Evolutionary conservation across 106 monocot species (phyloP).

Genomic region (Allium fistulosum): DNA sequence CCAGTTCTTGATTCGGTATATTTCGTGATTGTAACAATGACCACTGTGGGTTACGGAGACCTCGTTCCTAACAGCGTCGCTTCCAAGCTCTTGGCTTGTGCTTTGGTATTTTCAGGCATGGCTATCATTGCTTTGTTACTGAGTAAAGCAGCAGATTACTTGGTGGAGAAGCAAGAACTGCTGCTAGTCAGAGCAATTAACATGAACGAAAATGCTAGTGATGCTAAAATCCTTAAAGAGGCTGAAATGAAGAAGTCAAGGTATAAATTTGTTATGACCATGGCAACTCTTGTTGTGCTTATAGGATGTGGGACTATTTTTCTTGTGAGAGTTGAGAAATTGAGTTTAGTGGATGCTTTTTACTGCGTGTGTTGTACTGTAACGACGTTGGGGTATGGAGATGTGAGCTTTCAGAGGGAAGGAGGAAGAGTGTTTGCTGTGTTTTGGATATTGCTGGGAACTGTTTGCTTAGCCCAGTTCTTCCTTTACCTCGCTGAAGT

Average conservation of each 20-base stretch:
- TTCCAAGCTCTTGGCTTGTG: slow-evolving; percentile 76
- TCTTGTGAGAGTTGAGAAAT: slow-evolving; percentile 52
- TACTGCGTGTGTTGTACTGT: slow-evolving; percentile 93
- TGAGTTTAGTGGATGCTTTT: slow-evolving; percentile 71
- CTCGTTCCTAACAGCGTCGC: slow-evolving; percentile 52
- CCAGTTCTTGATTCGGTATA: slow-evolving; percentile 70
- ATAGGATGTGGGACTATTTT: slow-evolving; percentile 41
- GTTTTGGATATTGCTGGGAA: slow-evolving; percentile 78
- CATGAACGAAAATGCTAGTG: slow-evolving; percentile 20
- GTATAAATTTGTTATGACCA: slow-evolving; percentile 41
- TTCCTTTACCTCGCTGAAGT: slow-evolving; percentile 84
- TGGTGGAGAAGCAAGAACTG: slow-evolving; percentile 80
- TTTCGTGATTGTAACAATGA: slow-evolving; percentile 92
- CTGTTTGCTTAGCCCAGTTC: slow-evolving; percentile 65
- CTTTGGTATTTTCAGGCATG: slow-evolving; percentile 78
- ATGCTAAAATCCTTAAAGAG: slow-evolving; percentile 36
- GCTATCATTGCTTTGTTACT: slow-evolving; percentile 61
- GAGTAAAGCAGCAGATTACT: slow-evolving; percentile 67
- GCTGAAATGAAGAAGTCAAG: slow-evolving; percentile 41
- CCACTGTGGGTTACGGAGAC: slow-evolving; percentile 87
- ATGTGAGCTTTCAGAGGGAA: slow-evolving; percentile 72
- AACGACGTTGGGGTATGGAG: slow-evolving; percentile 89
- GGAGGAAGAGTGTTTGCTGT: slow-evolving; percentile 61
- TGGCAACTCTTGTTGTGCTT: slow-evolving; percentile 24
- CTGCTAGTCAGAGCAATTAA: slow-evolving; percentile 66